These are phyloP conservation scores for Lactarius hatsudake DNA, from an alignment of 768 basidiomycete species.

Conservation along the genomic window DNA sequence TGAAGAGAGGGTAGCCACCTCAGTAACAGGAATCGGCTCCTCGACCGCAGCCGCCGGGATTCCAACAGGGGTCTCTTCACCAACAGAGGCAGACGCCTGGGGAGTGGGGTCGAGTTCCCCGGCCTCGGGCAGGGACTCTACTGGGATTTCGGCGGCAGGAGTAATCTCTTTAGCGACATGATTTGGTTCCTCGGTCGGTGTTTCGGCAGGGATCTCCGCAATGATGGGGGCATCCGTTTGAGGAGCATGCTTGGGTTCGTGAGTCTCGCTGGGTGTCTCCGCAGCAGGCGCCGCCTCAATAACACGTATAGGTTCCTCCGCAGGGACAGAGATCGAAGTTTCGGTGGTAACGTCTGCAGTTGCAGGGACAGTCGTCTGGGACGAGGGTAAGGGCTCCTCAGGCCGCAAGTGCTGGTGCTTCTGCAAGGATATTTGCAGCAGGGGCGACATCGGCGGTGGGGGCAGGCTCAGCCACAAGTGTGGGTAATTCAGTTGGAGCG, in stretches of 20 bases:
- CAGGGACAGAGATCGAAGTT: not conserved
- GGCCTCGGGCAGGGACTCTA: not conserved
- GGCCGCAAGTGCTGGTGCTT: not conserved
- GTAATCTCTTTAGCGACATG: not conserved
- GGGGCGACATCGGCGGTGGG: not conserved
- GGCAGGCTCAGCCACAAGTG: not conserved
- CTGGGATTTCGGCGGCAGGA: not conserved
- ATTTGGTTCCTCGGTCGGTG: not conserved
- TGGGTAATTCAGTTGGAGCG: not conserved
- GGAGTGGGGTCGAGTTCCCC: conserved; percentile 6
- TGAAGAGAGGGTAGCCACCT: not conserved
- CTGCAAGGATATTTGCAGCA: not conserved
- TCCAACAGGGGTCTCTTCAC: not conserved
- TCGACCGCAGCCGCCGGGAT: not conserved
- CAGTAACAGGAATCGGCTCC: not conserved
- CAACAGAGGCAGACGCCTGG: not conserved
- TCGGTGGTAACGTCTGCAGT: not conserved
- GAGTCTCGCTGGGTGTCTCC: not conserved
- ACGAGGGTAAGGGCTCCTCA: not conserved
- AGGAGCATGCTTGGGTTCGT: not conserved
- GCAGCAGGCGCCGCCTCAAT: not conserved
- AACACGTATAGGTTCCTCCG: not conserved
- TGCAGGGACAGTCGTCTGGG: not conserved
- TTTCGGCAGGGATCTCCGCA: not conserved
- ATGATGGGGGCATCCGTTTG: not conserved